Evolutionary conservation across 352 stramenopile species (phyloP).

Genomic region (Globisporangium mamillatum): DNA sequence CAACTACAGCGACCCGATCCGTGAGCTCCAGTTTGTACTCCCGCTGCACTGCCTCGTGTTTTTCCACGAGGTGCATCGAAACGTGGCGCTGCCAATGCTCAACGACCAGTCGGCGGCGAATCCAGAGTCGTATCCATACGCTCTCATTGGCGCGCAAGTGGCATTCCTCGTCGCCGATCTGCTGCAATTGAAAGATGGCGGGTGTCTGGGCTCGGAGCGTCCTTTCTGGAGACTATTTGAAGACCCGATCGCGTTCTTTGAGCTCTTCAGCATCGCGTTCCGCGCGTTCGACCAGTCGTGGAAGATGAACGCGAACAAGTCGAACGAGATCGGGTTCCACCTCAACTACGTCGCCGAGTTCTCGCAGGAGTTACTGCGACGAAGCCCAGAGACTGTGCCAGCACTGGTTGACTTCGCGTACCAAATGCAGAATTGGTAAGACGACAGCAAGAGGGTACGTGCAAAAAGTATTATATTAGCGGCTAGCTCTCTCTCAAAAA

Average conservation of each 20-base stretch:
- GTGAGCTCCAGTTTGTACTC: slow-evolving; percentile 67
- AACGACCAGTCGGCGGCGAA: slow-evolving; percentile 44
- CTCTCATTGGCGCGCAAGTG: slow-evolving; percentile 47
- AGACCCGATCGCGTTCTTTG: slow-evolving; percentile 78
- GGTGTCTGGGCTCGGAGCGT: slow-evolving; percentile 66
- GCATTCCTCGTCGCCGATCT: slow-evolving; percentile 61
- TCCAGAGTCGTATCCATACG: slow-evolving; percentile 64
- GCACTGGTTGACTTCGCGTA: slow-evolving; percentile 64
- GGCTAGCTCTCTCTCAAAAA: background rate
- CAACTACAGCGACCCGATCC: slow-evolving; percentile 57
- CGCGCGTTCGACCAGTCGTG: slow-evolving; percentile 71
- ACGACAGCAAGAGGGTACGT: slow-evolving; percentile 1
- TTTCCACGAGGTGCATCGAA: slow-evolving; percentile 75
- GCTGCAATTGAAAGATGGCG: slow-evolving; percentile 71
- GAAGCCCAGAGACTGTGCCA: slow-evolving; percentile 53
- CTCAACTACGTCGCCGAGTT: slow-evolving; percentile 72
- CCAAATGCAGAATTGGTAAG: slow-evolving; percentile 77
- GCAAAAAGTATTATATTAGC: slow-evolving; percentile 18
- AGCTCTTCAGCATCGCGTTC: slow-evolving; percentile 77
- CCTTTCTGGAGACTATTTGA: slow-evolving; percentile 87
- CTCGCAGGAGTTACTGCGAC: slow-evolving; percentile 65
- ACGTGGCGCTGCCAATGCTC: slow-evolving; percentile 60
- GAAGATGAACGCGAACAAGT: slow-evolving; percentile 42
- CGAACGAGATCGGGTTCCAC: slow-evolving; percentile 58
- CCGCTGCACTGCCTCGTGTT: slow-evolving; percentile 80